phyloP scores from a whole-genome alignment of 495 filamentous ascomycete genomes.

The Talaromyces nanjingensis region DNA sequence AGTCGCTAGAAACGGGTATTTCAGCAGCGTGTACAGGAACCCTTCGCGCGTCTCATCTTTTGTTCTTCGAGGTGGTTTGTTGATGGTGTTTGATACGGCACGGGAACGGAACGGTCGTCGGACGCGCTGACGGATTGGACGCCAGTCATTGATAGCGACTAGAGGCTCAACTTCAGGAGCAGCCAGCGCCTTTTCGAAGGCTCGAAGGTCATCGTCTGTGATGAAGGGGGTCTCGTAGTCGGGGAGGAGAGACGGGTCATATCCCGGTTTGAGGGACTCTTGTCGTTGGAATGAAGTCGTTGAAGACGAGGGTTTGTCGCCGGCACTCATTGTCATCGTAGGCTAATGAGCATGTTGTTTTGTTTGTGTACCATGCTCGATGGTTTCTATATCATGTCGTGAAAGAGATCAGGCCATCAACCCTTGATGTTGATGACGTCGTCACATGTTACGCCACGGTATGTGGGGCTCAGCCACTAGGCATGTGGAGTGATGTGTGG shows the following conservation, averaged over 20 bases:
- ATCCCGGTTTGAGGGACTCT: conserved; percentile 11
- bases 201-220: conserved; percentile 40
- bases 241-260: conserved; percentile 45
- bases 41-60: conserved; percentile 94
- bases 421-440: neutral
- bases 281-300: neutral
- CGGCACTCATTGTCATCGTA: conserved; percentile 24
- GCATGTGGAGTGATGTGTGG: neutral
- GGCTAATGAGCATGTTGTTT: neutral
- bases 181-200: conserved; percentile 44
- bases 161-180: conserved; percentile 45
- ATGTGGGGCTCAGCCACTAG: neutral
- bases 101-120: conserved; percentile 36
- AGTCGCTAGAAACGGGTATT: conserved; percentile 80
- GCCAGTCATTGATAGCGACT: conserved; percentile 78
- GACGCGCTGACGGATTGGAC: conserved; percentile 64
- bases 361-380: neutral
- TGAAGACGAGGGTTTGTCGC: conserved; percentile 11
- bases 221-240: conserved; percentile 64
- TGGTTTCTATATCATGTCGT: neutral
- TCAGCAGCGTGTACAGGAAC: conserved; percentile 76
- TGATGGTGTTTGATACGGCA: conserved; percentile 3
- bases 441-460: neutral
- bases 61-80: conserved; percentile 44
- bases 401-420: neutral